phyloP scores from a whole-genome alignment of 805 yeast genomes.

The Maudiozyma saulgeensis region DNA sequence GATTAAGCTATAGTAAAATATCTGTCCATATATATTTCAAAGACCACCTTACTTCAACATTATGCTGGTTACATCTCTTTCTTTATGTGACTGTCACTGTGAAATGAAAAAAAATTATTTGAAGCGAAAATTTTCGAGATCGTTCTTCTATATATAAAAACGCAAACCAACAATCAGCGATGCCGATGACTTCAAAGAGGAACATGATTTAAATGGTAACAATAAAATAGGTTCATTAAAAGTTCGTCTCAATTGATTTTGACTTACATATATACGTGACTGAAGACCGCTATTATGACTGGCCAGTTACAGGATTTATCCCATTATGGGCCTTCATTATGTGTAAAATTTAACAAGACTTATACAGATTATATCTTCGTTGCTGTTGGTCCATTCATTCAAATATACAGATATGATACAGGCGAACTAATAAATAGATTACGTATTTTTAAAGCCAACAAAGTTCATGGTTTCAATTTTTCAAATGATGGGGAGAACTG shows the following conservation, averaged over 20 bases:
- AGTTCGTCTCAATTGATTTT: too few species aligned
- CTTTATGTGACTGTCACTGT: too few species aligned
- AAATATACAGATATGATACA: constrained; percentile 39
- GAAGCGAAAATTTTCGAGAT: too few species aligned
- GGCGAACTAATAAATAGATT: constrained; percentile 32
- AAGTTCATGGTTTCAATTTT: constrained; percentile 67
- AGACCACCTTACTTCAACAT: too few species aligned
- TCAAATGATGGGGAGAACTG: constrained; percentile 24
- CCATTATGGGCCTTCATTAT: constrained; percentile 61
- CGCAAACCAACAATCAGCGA: constrained; percentile 28
- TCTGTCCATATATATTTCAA: too few species aligned
- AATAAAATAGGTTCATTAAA: too few species aligned
- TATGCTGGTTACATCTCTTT: too few species aligned
- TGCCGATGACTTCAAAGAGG: background rate
- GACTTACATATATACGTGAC: too few species aligned
- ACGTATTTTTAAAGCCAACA: constrained; percentile 57
- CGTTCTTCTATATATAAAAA: constrained; percentile 3
- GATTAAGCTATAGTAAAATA: too few species aligned
- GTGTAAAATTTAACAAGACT: constrained; percentile 36
- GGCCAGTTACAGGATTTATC: constrained; percentile 13
- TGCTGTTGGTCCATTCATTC: constrained; percentile 65
- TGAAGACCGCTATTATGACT: constrained; percentile 6
- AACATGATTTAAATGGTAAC: background rate
- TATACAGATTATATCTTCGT: constrained; percentile 34
- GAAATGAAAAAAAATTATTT: too few species aligned